A percentile compares a stretch with the other conserved stretches of the same genome.
Conservation (phyloP, 176 grass and related monocot genomes). For the Echinochloa phyllopogon region DNA sequence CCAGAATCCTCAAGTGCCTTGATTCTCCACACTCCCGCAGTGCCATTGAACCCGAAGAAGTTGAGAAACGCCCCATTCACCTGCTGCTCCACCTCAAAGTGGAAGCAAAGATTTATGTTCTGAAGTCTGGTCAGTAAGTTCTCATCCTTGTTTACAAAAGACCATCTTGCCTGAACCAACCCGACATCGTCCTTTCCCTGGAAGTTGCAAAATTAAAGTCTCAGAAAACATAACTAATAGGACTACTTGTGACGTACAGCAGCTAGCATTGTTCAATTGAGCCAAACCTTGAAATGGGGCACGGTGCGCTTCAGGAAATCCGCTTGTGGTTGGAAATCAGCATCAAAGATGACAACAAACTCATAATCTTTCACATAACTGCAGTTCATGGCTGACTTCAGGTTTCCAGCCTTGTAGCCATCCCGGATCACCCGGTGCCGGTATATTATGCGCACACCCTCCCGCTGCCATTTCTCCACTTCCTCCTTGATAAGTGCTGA, state of each 20-base stretch:
- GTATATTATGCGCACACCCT: slow-evolving; percentile 73
- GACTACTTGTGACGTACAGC: not conserved
- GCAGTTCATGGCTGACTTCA: slow-evolving; percentile 90
- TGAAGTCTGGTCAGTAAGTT: slow-evolving; percentile 86
- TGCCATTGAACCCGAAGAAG: slow-evolving; percentile 97
- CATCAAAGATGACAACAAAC: slow-evolving; percentile 90
- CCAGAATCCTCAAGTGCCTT: slow-evolving; percentile 88
- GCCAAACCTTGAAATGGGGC: slow-evolving; percentile 83
- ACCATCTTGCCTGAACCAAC: slow-evolving; percentile 91
- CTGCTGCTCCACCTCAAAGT: slow-evolving; percentile 98
- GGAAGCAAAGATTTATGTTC: slow-evolving; percentile 90
- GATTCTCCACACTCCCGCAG: slow-evolving; percentile 86
- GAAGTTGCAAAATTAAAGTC: slow-evolving; percentile 3
- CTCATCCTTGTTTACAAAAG: slow-evolving; percentile 90
- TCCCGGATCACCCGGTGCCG: slow-evolving; percentile 72
- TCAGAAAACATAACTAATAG: slow-evolving; percentile 30
- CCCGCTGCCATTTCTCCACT: slow-evolving; percentile 75
- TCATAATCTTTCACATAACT: slow-evolving; percentile 88
- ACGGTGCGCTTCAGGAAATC: slow-evolving; percentile 84
- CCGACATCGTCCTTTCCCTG: slow-evolving; percentile 85
- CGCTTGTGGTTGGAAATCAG: slow-evolving; percentile 72
- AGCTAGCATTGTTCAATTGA: slow-evolving; percentile 30
- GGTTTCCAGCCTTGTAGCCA: slow-evolving; percentile 91
- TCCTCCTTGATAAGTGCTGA: slow-evolving; percentile 76
- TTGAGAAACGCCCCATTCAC: slow-evolving; percentile 85